phyloP scores from a whole-genome alignment of 257 asterid species.

The Petrea volubilis region DNA sequence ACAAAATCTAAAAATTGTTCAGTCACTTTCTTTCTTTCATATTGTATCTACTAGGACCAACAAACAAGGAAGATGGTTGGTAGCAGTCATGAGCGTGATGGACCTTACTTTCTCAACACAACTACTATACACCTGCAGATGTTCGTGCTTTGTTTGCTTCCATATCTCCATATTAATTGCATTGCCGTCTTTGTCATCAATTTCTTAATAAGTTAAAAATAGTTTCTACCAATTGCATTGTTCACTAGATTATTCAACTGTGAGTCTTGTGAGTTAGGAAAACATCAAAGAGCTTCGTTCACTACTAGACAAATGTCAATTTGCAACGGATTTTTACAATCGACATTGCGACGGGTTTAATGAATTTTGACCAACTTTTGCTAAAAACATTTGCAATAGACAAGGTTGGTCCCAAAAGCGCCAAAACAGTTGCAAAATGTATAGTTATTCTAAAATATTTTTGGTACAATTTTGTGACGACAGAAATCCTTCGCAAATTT shows the following conservation, averaged over 20 bases:
- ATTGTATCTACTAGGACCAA: neutral
- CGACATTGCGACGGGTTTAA: too few relatives aligned
- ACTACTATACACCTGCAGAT: neutral
- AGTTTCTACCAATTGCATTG: neutral
- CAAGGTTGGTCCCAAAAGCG: too few relatives aligned
- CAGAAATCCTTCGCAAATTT: too few relatives aligned
- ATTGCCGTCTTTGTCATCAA: neutral
- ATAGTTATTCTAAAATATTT: too few relatives aligned
- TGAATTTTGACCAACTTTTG: too few relatives aligned
- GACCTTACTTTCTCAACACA: neutral
- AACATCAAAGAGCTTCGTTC: neutral
- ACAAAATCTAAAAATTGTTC: neutral
- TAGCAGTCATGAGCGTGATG: neutral
- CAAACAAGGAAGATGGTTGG: neutral
- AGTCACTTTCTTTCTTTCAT: neutral
- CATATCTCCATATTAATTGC: neutral
- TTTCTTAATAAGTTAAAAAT: neutral
- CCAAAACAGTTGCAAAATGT: too few relatives aligned
- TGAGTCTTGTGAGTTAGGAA: neutral
- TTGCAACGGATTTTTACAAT: too few relatives aligned
- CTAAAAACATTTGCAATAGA: too few relatives aligned
- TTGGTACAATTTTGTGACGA: too few relatives aligned
- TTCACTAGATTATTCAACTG: neutral
- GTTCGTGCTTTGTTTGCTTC: neutral
- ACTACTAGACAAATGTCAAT: too few relatives aligned